Percentiles rank a stretch among this genome's conserved stretches.
These are phyloP conservation scores for Apocynum venetum DNA, from an alignment of 257 asterid genomes.

Conservation along the genomic window DNA sequence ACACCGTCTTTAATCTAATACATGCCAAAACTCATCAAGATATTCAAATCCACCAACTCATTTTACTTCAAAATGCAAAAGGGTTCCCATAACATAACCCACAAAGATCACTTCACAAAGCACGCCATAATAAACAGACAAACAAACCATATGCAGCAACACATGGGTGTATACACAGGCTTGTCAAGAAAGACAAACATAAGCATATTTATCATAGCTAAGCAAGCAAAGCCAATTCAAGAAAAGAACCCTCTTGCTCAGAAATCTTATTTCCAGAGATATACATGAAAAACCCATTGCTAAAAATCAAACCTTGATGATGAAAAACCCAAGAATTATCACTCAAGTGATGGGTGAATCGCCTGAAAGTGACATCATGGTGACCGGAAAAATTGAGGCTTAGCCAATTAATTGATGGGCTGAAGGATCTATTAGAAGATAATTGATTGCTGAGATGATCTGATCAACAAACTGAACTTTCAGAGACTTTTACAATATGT, in stretches of 20 bases:
- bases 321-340: not conserved
- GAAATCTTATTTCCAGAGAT: not conserved
- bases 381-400: constrained; percentile 1
- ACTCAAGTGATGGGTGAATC: constrained; percentile 9
- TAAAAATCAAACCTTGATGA: constrained; percentile 18
- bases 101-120: not conserved
- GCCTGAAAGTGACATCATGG: not conserved
- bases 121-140: not conserved
- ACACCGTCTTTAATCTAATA: constrained; percentile 13
- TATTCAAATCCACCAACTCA: not conserved
- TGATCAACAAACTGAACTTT: constrained; percentile 15
- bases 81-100: not conserved
- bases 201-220: not conserved
- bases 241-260: constrained; percentile 7
- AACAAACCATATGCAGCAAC: constrained; percentile 4
- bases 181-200: not conserved
- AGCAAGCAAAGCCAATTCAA: constrained; percentile 7
- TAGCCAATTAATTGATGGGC: not conserved
- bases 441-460: constrained; percentile 12
- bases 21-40: constrained; percentile 8
- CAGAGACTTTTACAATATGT: not conserved
- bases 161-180: not conserved
- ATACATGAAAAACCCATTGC: not conserved
- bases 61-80: constrained; percentile 6
- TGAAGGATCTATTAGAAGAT: constrained; percentile 8